Evolutionary conservation across 352 stramenopile genomes (phyloP), one percentile per base, ranked within the genome.

Genomic region (Elongisporangium undulatum): DNA sequence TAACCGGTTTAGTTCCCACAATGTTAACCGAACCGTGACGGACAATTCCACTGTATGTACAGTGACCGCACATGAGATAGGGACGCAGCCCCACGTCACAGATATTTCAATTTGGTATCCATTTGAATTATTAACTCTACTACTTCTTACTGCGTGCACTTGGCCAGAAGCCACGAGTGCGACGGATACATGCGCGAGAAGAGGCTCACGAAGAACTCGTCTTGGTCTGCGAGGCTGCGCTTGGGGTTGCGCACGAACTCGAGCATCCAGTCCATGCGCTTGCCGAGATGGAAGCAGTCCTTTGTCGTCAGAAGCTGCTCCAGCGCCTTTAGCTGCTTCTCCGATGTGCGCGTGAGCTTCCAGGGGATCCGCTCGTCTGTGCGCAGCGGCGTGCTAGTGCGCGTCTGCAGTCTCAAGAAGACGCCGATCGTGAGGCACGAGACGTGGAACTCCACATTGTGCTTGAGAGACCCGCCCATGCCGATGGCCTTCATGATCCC

Each of bases 401-500:
- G 79, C 12, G 82, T 94, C 56, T 95, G 85, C 19, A 95, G 57
- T 7, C 87, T 75, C 60, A 95, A 41, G 56, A 92, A 95, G 2
- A 95, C 62, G 41, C 87, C 85, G 4, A 85, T 75, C 22, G 77
- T 73, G 24, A 95, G 66, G n/a, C 79, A 83, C 6, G 70, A 77
- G 17, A 91, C 79, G 56, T 95, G 87, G 61, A 94, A 93, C 59
- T 94, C 85, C 16, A 90, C 68, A 17, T 77, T 75, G 62, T 90
- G 86, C 61, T 86, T 79, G 45, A 94, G 70, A 2, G 85, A 85
- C 0, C 85, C 84, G 21, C 81, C 82, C 3, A 94, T 84, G 38
- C 84, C 84, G 49, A 94, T 94, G 1, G 82, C 85, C 63, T 92
- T 92, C 85, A 94, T 94, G 63, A 94, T 79, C 1, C 85, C 85